Evolutionary conservation across 805 yeast genomes (phyloP).

Genomic region (Kodamaea fukazawae): DNA sequence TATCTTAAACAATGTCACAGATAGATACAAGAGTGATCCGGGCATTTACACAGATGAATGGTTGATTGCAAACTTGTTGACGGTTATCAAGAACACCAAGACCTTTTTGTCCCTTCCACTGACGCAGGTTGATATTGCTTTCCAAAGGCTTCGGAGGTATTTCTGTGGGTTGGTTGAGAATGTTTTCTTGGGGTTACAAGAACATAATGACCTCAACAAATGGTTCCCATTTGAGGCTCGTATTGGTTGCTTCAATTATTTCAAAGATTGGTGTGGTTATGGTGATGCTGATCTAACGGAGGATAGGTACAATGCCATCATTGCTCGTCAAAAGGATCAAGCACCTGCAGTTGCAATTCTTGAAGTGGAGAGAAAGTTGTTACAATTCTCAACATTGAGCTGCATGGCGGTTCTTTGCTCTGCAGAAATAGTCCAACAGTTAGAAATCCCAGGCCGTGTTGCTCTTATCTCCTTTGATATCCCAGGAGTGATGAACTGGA

Average conservation of each 20-base stretch:
- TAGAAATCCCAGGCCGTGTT: slow-evolving; percentile 39
- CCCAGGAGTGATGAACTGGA: slow-evolving; percentile 70
- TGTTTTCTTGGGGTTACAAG: slow-evolving; percentile 56
- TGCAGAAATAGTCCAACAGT: slow-evolving; percentile 60
- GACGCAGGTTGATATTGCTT: slow-evolving; percentile 64
- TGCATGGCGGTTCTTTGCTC: slow-evolving; percentile 81
- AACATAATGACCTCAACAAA: slow-evolving; percentile 34
- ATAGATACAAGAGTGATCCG: slow-evolving; percentile 51
- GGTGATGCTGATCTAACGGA: slow-evolving; percentile 68
- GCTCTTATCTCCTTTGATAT: slow-evolving; percentile 62
- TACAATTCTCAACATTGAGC: slow-evolving; percentile 70
- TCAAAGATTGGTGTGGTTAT: slow-evolving; percentile 94
- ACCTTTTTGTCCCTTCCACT: slow-evolving; percentile 52
- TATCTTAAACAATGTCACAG: slow-evolving; percentile 64
- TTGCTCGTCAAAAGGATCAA: slow-evolving; percentile 38
- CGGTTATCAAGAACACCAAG: slow-evolving; percentile 61
- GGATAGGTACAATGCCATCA: slow-evolving; percentile 62
- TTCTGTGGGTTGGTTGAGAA: slow-evolving; percentile 81
- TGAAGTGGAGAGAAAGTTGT: slow-evolving; percentile 71
- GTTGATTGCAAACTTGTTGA: slow-evolving; percentile 61
- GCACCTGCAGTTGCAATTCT: slow-evolving; percentile 66
- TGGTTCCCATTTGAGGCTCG: slow-evolving; percentile 88
- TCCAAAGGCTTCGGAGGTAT: slow-evolving; percentile 74
- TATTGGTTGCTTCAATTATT: slow-evolving; percentile 72
- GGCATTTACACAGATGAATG: slow-evolving; percentile 60